These are phyloP conservation scores for Apiotrichum sp. DNA, from an alignment of 1,284 basidiomycete genomes.

Conservation along the genomic window DNA sequence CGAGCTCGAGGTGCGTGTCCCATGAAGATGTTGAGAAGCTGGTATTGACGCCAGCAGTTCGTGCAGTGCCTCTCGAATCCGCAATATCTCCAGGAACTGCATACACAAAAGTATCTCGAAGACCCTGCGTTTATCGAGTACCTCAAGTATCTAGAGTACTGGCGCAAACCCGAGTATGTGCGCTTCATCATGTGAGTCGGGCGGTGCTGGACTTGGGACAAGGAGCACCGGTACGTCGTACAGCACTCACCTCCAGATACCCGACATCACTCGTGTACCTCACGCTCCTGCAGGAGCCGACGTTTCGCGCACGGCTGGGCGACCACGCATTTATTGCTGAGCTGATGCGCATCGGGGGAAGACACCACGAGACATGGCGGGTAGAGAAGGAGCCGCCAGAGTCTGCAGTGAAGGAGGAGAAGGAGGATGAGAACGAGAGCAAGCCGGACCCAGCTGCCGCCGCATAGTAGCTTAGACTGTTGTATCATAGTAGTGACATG, in stretches of 20 bases:
- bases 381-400: conserved; percentile 6
- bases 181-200: conserved; percentile 73
- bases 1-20: conserved; percentile 62
- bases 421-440: not conserved
- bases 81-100: conserved; percentile 79
- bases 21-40: too few relatives aligned
- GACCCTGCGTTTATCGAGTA: conserved; percentile 76
- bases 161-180: conserved; percentile 81
- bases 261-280: conserved; percentile 42
- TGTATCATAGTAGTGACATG: conserved; percentile 11
- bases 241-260: conserved; percentile 21
- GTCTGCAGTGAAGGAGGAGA: not conserved
- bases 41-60: conserved; percentile 50
- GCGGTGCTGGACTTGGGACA: not conserved
- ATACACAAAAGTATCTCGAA: conserved; percentile 74
- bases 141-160: conserved; percentile 77
- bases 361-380: conserved; percentile 42
- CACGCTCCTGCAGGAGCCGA: conserved; percentile 29
- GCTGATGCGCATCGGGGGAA: conserved; percentile 29
- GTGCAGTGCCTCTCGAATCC: conserved; percentile 94
- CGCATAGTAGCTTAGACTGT: conserved; percentile 1
- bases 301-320: conserved; percentile 29
- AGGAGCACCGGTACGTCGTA: not conserved
- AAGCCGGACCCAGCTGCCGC: not conserved
- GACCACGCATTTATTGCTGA: conserved; percentile 36